Evolutionary conservation across 2,329 filamentous ascomycete genomes (phyloP).

Genomic region (Orbilia javanica): DNA sequence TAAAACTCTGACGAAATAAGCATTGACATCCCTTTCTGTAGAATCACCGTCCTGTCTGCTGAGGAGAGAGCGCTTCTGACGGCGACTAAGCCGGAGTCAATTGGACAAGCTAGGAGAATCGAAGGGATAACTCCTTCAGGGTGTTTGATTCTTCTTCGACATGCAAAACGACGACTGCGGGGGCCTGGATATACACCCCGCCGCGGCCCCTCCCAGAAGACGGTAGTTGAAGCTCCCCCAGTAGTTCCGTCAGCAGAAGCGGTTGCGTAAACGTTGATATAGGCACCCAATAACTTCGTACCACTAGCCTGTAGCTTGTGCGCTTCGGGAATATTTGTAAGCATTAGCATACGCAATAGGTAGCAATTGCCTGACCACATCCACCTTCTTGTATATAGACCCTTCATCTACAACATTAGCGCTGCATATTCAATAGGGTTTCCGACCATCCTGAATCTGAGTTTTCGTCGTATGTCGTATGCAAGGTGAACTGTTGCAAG

Average conservation of each 20-base stretch:
- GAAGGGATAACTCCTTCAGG: slow-evolving; percentile 80
- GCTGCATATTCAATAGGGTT: slow-evolving; percentile 20
- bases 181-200: slow-evolving; percentile 22
- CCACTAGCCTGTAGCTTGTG: neutral
- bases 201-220: neutral
- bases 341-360: neutral
- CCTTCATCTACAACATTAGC: slow-evolving; percentile 13
- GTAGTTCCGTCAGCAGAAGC: neutral
- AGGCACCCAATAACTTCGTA: neutral
- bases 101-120: slow-evolving; percentile 88
- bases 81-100: slow-evolving; percentile 80
- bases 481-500: slow-evolving; percentile 22
- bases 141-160: slow-evolving; percentile 65
- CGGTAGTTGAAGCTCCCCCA: neutral
- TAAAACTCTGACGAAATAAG: neutral
- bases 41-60: slow-evolving; percentile 78
- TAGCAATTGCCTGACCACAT: neutral
- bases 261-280: neutral
- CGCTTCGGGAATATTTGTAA: neutral
- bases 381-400: slow-evolving; percentile 29
- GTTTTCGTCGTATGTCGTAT: slow-evolving; percentile 19
- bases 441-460: neutral
- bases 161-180: slow-evolving; percentile 42
- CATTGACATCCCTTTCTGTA: neutral
- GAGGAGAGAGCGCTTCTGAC: slow-evolving; percentile 81